Evolutionary conservation across 108 stramenopile species (phyloP).

Genomic region (Skeletonema menzelii): DNA sequence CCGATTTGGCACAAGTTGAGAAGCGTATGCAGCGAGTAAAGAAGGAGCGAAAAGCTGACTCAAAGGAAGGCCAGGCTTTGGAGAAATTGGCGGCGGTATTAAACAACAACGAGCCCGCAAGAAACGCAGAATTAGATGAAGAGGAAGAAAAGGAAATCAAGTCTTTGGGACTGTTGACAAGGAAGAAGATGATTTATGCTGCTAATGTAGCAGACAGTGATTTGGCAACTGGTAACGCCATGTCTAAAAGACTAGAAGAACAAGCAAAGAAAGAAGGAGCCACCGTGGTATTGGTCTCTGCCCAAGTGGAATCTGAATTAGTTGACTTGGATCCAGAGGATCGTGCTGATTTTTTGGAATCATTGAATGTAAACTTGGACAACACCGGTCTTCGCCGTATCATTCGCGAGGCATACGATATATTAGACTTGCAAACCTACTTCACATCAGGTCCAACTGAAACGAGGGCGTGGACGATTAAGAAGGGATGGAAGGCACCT

Average conservation of each 20-base stretch:
- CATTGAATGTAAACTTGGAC: conserved; percentile 83
- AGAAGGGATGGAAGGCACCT: conserved; percentile 93
- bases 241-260: conserved; percentile 74
- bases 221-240: conserved; percentile 89
- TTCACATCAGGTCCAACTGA: conserved; percentile 97
- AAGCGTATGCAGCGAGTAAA: conserved; percentile 81
- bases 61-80: conserved; percentile 80
- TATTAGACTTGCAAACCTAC: conserved; percentile 93
- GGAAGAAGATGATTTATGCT: conserved; percentile 96
- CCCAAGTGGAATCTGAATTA: conserved; percentile 96
- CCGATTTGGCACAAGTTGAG: conserved; percentile 96
- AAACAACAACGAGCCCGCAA: conserved; percentile 77
- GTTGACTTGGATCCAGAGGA: conserved; percentile 84
- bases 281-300: conserved; percentile 90
- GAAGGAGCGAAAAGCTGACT: conserved; percentile 75
- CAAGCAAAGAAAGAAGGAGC: conserved; percentile 88
- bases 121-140: conserved; percentile 79
- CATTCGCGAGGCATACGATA: conserved; percentile 85
- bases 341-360: conserved; percentile 87
- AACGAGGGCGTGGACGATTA: conserved; percentile 97
- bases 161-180: conserved; percentile 84
- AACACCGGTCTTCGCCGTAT: conserved; percentile 91
- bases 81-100: conserved; percentile 82
- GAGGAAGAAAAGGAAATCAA: conserved; percentile 83
- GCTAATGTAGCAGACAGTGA: conserved; percentile 97